Percentiles rank a stretch among this genome's conserved stretches.
These are phyloP conservation scores for Leishmania guyanensis DNA, from an alignment of 208 protist genomes.

Conservation along the genomic window DNA sequence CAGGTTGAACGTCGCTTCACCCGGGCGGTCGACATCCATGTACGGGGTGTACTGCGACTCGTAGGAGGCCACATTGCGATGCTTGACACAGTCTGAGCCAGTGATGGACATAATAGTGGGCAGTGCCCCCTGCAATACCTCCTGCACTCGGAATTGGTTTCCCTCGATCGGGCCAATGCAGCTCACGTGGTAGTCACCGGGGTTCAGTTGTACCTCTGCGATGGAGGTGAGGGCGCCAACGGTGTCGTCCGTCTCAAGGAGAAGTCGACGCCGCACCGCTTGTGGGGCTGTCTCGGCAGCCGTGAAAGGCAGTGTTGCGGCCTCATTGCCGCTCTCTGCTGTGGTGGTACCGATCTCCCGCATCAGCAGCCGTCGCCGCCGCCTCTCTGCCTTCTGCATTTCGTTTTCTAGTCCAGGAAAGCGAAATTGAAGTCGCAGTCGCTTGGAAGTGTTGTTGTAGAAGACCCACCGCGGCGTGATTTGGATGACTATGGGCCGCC, in stretches of 20 bases:
- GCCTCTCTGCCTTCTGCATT: conserved; percentile 29
- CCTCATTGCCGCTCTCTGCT: background rate
- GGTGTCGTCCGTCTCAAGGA: conserved; percentile 24
- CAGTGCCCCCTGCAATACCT: conserved; percentile 62
- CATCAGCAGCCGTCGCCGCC: conserved; percentile 23
- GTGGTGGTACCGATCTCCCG: background rate
- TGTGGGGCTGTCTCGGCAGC: background rate
- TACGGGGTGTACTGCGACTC: conserved; percentile 60
- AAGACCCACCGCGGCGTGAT: conserved; percentile 83
- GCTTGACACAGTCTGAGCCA: conserved; percentile 25
- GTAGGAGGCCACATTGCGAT: conserved; percentile 53
- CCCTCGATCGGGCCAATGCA: conserved; percentile 68
- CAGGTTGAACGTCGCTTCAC: conserved; percentile 71
- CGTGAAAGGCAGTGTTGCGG: background rate
- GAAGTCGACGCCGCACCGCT: conserved; percentile 6
- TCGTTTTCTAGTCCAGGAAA: conserved; percentile 39
- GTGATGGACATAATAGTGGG: conserved; percentile 48
- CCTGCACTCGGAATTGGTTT: conserved; percentile 62
- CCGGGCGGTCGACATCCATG: conserved; percentile 63
- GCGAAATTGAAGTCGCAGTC: conserved; percentile 61
- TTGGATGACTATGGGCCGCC: conserved; percentile 60
- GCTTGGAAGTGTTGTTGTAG: conserved; percentile 68
- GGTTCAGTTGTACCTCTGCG: conserved; percentile 50
- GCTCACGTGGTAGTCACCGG: conserved; percentile 79
- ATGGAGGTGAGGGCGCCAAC: conserved; percentile 41